Evolutionary conservation across 495 filamentous ascomycete species (phyloP), one percentile per base, ranked within the genome.

Genomic region (Podospora fimiseda): DNA sequence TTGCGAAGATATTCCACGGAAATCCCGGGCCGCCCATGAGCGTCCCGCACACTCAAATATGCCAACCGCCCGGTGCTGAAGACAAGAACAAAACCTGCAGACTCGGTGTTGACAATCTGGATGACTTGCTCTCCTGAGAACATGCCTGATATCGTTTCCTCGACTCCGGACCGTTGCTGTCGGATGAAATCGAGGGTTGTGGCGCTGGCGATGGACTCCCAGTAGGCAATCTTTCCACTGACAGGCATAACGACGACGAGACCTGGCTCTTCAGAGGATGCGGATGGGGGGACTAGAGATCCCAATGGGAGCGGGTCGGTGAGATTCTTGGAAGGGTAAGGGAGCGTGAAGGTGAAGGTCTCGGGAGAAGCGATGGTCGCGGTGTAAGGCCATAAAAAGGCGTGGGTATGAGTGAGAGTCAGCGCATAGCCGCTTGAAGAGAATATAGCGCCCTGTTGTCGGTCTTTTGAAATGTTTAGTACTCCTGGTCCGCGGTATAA

Each of bases 131-230:
- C 94, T 36, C 88, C 87, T 1, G 86, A 86, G 22, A 83, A 77
- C 69, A 95, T 76, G 43, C 85, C 85, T 4, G 78, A 70, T 44
- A 92, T 81, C 15, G 74, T 71, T 11, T 84, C 84, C 59, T 95
- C 86, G 1, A 95, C 78, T 15, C 90, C 86, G 56, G 78, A 81
- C 57, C 83, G 83, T 62, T 85, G 87, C 57, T 93, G 85, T 43
- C 85, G 80, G 42, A 87, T 81, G 22, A 90, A 78, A 53, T 85
- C 86, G 11, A 89, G 67, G 5, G 85, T 85, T 21, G 88, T 82
- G 21, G 88, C 89, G 67, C 81, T 87, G 16, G 90, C 86, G 43
- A 97, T 84, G 21, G 88, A 90, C 64, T 97, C 94, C 92, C 91
- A 99, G 68, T 91, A 99, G 33, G 85, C 81, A 43, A 97, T 80